A percentile compares a stretch with the other conserved stretches of the same genome.
Evolutionary conservation across 371 early-diverging fungal species (phyloP).

Genomic region (Rhizopus delemar): DNA sequence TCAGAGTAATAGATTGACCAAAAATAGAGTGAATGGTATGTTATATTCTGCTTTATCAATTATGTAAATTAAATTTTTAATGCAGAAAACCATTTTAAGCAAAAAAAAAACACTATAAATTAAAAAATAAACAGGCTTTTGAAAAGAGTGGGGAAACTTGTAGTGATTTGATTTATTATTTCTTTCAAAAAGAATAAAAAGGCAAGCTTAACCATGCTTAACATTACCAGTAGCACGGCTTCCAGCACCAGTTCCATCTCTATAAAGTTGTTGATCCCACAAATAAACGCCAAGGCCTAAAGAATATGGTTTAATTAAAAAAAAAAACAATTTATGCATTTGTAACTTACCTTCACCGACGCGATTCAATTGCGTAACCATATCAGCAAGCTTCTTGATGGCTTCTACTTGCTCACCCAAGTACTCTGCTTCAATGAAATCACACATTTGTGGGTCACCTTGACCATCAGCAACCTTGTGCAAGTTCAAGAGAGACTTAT

Average conservation of each 20-base stretch:
- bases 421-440: slow-evolving; percentile 64
- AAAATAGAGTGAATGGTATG: too few relatives aligned
- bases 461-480: slow-evolving; percentile 64
- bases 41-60: too few relatives aligned
- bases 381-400: slow-evolving; percentile 66
- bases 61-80: too few relatives aligned
- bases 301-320: slow-evolving; percentile 3
- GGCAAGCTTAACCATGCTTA: background rate
- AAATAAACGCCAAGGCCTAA: slow-evolving; percentile 53
- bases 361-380: slow-evolving; percentile 68
- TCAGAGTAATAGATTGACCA: too few relatives aligned
- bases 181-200: too few relatives aligned
- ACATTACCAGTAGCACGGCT: slow-evolving; percentile 36
- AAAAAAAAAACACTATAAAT: too few relatives aligned
- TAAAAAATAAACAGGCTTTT: too few relatives aligned
- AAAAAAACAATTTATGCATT: background rate
- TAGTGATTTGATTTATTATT: too few relatives aligned
- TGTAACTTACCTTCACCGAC: slow-evolving; percentile 47
- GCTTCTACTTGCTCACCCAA: slow-evolving; percentile 69
- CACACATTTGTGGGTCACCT: slow-evolving; percentile 70
- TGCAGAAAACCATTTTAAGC: too few relatives aligned
- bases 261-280: slow-evolving; percentile 66
- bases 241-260: slow-evolving; percentile 50
- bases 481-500: slow-evolving; percentile 66
- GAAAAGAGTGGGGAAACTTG: too few relatives aligned